Evolutionary conservation across 1,139 yeast species (phyloP), one percentile per base, ranked within the genome.

Genomic region (Saccharomyces hybrid): DNA sequence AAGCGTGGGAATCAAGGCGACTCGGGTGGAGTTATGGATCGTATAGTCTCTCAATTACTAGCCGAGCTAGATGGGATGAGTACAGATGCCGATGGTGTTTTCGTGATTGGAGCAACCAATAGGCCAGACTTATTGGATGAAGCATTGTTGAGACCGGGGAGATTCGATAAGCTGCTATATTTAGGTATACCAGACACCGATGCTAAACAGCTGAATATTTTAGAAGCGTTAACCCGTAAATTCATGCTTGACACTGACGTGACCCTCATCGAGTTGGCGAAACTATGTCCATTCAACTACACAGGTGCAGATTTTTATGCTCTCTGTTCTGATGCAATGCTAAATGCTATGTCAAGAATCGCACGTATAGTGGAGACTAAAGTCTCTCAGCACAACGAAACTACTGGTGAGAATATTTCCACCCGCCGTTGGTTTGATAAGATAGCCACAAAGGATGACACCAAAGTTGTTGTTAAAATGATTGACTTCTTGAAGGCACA

Each of bases 251-350:
- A 76, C 54, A 76, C 78, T 1, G 78, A 79, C 46, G 89, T 91
- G 8, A 78, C 86, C 57, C 73, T 91, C 55, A 63, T 67, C 4
- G 64, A 69, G n/a, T 73, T 93, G 47, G 93, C 96, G 0, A 76
- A 78, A 25, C 73, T 74, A 28, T 90, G 98, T 71, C 87, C 96
- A 0, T 90, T 85, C 67, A 90, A 90, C 13, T 91, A 83, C 66
- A 91, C 99, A 0, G 99, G 99, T 62, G 99, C 99, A 4, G 99
- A 93, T 70, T 91, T 93, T 71, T 93, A 93, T 70, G 99, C 99
- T 0, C 75, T 91, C 60, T 89, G 97, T 68, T 86, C 96, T 0
- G 98, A 93, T 70, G 88, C 97, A 0, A 88, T 91, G 95, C 77
- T 90, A 63, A 89, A 88, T 70, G 97, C 98, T 7, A 91, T 93